Conservation (phyloP, 164 flowering plant genomes). For the Chimonanthus salicifolius region DNA sequence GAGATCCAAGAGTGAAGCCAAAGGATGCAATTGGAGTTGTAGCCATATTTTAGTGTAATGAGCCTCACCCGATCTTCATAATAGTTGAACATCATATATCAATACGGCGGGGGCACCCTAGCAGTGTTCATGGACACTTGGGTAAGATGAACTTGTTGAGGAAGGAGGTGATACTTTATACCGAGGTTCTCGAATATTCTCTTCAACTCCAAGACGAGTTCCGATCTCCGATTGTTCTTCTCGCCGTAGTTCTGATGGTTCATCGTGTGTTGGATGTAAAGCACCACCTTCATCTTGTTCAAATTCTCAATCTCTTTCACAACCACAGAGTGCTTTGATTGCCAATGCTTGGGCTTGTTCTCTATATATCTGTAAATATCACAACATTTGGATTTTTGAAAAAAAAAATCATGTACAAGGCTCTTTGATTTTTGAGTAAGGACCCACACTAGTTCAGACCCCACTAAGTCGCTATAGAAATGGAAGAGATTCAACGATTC, state of each 20-base stretch:
- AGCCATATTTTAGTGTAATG: too few species aligned
- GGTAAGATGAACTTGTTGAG: constrained; percentile 38
- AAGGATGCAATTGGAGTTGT: too few species aligned
- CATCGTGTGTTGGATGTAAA: constrained; percentile 42
- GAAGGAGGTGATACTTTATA: constrained; percentile 44
- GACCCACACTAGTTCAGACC: too few species aligned
- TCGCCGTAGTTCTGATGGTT: constrained; percentile 48
- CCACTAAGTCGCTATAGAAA: too few species aligned
- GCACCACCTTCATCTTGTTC: constrained; percentile 39
- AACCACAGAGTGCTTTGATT: constrained; percentile 28
- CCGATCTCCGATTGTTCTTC: constrained; percentile 32
- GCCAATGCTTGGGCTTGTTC: constrained; percentile 49
- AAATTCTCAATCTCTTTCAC: constrained; percentile 47
- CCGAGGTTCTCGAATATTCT: constrained; percentile 34
- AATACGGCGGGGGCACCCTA: constrained; percentile 1
- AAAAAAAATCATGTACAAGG: not conserved
- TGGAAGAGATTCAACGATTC: too few species aligned
- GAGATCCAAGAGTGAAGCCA: too few species aligned
- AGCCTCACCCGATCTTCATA: too few species aligned
- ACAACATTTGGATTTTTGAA: not conserved
- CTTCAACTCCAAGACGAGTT: constrained; percentile 43
- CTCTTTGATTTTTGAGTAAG: not conserved
- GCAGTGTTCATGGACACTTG: constrained; percentile 7
- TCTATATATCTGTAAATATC: constrained; percentile 38
- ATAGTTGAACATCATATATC: not conserved